phyloP scores from a whole-genome alignment of 306 rosid genomes.

The Dicorynia guianensis region DNA sequence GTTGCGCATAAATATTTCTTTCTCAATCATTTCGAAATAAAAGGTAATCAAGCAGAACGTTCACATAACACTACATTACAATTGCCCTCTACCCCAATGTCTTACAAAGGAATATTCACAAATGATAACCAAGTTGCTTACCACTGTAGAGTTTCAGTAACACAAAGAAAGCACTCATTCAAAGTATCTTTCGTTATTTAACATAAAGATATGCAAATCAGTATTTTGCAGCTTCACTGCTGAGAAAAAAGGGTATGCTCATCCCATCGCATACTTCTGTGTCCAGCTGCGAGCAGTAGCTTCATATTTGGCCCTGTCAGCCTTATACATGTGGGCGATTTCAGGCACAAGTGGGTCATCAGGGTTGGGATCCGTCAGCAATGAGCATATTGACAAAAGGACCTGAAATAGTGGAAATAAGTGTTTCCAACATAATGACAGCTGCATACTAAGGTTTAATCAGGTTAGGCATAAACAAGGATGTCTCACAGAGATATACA shows the following conservation, averaged over 20 bases:
- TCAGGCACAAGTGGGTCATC: constrained; percentile 92
- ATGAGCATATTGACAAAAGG: constrained; percentile 82
- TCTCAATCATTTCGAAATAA: constrained; percentile 24
- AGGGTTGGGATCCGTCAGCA: constrained; percentile 88
- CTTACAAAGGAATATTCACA: constrained; percentile 69
- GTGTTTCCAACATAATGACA: constrained; percentile 14
- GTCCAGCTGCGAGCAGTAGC: constrained; percentile 98
- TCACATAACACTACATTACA: constrained; percentile 51
- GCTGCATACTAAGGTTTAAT: neutral
- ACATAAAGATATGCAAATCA: constrained; percentile 48
- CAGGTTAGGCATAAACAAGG: neutral
- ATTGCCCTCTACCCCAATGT: constrained; percentile 46
- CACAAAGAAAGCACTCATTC: constrained; percentile 44
- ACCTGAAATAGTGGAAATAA: constrained; percentile 58
- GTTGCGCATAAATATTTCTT: constrained; percentile 18
- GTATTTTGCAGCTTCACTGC: constrained; percentile 36
- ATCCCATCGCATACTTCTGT: constrained; percentile 90
- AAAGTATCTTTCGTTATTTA: constrained; percentile 43
- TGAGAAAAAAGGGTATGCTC: constrained; percentile 30
- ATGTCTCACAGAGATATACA: neutral
- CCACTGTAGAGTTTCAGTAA: constrained; percentile 47
- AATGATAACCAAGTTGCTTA: constrained; percentile 52
- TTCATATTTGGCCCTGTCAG: constrained; percentile 80
- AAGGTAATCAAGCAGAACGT: constrained; percentile 43
- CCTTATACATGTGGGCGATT: constrained; percentile 95